These are phyloP conservation scores for Globisporangium spinosum DNA, from an alignment of 352 stramenopile genomes.

Conservation along the genomic window DNA sequence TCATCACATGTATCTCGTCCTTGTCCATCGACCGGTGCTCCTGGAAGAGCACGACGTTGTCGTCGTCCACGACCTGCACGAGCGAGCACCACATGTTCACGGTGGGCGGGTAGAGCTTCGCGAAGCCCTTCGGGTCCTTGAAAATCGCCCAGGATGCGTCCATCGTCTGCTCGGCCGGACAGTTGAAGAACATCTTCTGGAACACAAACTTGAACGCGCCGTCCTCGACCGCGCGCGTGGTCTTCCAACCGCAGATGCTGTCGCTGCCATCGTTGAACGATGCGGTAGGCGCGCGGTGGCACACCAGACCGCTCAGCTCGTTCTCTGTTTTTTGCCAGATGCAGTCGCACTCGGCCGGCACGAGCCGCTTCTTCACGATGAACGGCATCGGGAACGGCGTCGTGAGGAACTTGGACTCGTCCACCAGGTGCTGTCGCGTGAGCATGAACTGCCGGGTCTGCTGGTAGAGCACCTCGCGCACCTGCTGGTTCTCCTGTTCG, in stretches of 20 bases:
- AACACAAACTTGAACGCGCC: conserved; percentile 22
- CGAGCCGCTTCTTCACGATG: conserved; percentile 17
- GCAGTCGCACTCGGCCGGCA: conserved; percentile 9
- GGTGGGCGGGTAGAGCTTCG: conserved; percentile 15
- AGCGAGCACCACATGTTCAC: conserved; percentile 20
- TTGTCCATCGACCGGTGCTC: conserved; percentile 21
- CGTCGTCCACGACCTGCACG: conserved; percentile 17
- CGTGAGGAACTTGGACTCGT: conserved; percentile 5
- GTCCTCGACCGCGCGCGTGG: conserved; percentile 15
- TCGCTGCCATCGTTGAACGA: neutral
- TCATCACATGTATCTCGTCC: conserved; percentile 11
- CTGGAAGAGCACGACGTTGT: conserved; percentile 23
- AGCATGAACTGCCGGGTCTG: conserved; percentile 18
- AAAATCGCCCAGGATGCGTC: conserved; percentile 16
- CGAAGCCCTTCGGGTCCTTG: conserved; percentile 11
- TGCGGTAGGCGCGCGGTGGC: neutral
- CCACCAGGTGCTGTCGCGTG: conserved; percentile 10
- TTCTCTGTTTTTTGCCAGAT: conserved; percentile 17
- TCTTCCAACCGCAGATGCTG: conserved; percentile 17
- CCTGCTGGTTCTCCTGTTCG: conserved; percentile 13
- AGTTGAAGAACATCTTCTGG: conserved; percentile 13
- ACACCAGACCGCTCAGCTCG: conserved; percentile 9
- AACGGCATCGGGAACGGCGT: conserved; percentile 15
- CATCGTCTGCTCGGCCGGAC: neutral
- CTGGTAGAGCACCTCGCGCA: conserved; percentile 8